Conservation (phyloP, 2,329 filamentous ascomycete species). For the Claviceps sp. region DNA sequence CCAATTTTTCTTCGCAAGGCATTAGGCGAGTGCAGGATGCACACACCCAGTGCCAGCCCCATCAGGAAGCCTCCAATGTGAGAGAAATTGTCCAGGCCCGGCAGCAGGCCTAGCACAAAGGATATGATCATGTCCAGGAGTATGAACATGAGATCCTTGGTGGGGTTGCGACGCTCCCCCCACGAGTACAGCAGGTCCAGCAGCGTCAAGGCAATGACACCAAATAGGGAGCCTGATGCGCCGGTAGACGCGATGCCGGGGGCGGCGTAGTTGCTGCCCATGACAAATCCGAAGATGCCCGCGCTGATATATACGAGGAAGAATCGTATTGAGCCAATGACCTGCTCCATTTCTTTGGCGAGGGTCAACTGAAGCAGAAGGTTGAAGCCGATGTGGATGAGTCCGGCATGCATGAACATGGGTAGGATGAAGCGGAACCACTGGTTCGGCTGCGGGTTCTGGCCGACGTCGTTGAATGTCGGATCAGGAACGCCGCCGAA, state of each 20-base stretch:
- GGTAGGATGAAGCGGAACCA: constrained; percentile 95
- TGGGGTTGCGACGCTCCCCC: constrained; percentile 61
- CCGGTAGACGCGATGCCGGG: constrained; percentile 72
- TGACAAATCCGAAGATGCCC: constrained; percentile 90
- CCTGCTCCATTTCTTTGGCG: constrained; percentile 80
- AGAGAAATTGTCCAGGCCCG: constrained; percentile 90
- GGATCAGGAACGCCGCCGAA: constrained; percentile 63
- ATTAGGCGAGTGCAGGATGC: constrained; percentile 77
- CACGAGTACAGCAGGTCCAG: constrained; percentile 91
- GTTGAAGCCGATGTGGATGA: constrained; percentile 95
- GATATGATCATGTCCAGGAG: constrained; percentile 74
- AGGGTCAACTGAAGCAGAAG: constrained; percentile 81
- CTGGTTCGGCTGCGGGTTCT: constrained; percentile 62
- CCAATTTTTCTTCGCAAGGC: constrained; percentile 62
- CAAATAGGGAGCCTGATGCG: constrained; percentile 82
- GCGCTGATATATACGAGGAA: constrained; percentile 78
- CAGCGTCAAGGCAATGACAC: constrained; percentile 75
- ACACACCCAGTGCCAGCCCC: constrained; percentile 77
- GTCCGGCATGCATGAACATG: constrained; percentile 87
- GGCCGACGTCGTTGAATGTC: constrained; percentile 34
- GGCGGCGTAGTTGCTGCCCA: constrained; percentile 86
- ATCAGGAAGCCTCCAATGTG: constrained; percentile 95
- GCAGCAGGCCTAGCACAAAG: constrained; percentile 82
- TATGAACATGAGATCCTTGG: constrained; percentile 79
- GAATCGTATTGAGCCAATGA: constrained; percentile 80